Evolutionary conservation across 192 early-diverging fungal species (phyloP), one percentile per base, ranked within the genome.

Genomic region (Mortierella claussenii): DNA sequence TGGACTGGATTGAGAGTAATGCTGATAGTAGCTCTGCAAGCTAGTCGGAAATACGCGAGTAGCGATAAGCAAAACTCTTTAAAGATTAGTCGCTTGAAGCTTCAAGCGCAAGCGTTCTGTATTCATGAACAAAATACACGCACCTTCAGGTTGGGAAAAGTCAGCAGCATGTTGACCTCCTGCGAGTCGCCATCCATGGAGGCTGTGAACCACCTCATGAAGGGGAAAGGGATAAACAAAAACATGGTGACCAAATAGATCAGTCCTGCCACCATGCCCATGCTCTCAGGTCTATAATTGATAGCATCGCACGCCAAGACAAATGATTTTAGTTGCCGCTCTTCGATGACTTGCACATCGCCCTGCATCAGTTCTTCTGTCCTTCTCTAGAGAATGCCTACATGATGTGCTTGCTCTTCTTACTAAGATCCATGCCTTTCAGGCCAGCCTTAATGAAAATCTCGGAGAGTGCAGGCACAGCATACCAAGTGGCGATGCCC

Each of bases 171-270:
- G 13, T 46, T 55, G 33, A 83, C 70, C 26, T 73, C 70, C 24
- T 83, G 83, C 42, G 63, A 64, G 30, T 75, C 40, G 26, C 60
- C 78, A 47, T 60, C 69, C n/a, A 56, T 33, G 13, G 56, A 44
- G 20, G 75, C 84, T 56, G 67, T 63, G 78, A 95, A 91, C 92
- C 93, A 98, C 20, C 82, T 78, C 49, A 94, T 86, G 74, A 99
- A 99, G 12, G 95, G 96, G 24, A 95, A 91, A 0, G 98, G 98
- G 26, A 98, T 96, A 66, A 98, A 97, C 27, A 97, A 45, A 69
- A 98, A 96, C 64, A 98, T 86, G 13, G 83, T 84, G 11, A 93
- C 87, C 43, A 98, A 82, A 60, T 98, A 99, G 24, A 97, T 84
- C 24, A 93, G 85, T 17, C 94, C 97, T 0, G 89, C 89, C 5